A percentile compares a stretch with the other conserved stretches of the same genome.
Conservation (phyloP, 73 alveolate genomes). For the Stentor coeruleus region DNA sequence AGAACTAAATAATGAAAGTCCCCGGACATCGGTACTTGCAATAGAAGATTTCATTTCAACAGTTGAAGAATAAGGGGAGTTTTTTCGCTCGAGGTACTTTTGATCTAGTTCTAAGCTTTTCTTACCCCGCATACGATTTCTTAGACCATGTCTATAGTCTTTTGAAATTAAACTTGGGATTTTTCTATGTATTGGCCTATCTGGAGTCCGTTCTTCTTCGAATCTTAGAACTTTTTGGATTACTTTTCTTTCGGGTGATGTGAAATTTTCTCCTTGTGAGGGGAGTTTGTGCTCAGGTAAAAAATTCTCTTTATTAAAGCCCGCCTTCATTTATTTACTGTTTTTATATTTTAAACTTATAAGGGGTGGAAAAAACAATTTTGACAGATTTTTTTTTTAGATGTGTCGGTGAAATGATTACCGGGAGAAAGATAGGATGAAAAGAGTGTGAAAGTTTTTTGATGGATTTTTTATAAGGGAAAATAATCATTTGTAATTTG, state of each 20-base stretch:
- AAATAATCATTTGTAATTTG: too few species aligned
- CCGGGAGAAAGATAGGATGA: too few species aligned
- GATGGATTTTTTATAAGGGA: too few species aligned
- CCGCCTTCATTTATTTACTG: conserved; percentile 17
- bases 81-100: neutral
- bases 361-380: too few species aligned
- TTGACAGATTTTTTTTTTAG: too few species aligned
- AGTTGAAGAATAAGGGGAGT: neutral
- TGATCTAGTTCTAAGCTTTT: neutral
- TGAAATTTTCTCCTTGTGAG: neutral
- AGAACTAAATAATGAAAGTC: neutral
- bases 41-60: conserved; percentile 1
- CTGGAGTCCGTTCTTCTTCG: neutral
- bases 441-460: too few species aligned
- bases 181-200: neutral
- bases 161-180: neutral
- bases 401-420: too few species aligned
- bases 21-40: neutral
- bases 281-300: neutral
- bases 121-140: neutral
- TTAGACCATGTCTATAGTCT: neutral
- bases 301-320: neutral
- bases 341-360: too few species aligned
- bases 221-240: neutral
- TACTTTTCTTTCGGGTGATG: neutral